Evolutionary conservation across 306 rosid genomes (phyloP).

Genomic region (Vigna mungo): DNA sequence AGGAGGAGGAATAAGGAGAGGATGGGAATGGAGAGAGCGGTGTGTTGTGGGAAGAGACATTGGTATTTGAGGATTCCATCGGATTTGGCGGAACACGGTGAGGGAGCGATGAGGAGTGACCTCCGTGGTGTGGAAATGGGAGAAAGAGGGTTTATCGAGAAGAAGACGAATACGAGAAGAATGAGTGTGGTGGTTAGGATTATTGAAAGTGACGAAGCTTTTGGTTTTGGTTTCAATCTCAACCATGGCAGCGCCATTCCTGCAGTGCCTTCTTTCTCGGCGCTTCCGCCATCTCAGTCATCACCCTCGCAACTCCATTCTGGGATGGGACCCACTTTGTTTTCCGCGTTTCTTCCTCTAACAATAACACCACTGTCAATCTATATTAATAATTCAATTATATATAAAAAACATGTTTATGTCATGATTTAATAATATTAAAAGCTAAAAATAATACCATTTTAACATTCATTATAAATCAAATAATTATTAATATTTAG

Average conservation of each 20-base stretch:
- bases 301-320: neutral
- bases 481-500: no score
- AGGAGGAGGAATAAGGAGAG: constrained; percentile 71
- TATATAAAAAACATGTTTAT: no score
- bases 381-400: no score
- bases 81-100: constrained; percentile 48
- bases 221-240: neutral
- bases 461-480: no score
- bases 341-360: constrained; percentile 31
- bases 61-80: constrained; percentile 60
- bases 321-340: neutral
- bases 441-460: no score
- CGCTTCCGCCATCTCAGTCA: neutral
- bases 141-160: constrained; percentile 11
- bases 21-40: constrained; percentile 52
- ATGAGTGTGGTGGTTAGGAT: constrained; percentile 4
- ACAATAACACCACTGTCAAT: no score
- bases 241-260: constrained; percentile 71
- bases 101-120: constrained; percentile 43
- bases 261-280: neutral
- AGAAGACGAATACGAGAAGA: neutral
- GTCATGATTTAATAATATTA: no score
- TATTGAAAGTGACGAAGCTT: neutral
- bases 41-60: constrained; percentile 54
- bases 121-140: constrained; percentile 54